Percentiles rank a stretch among this genome's conserved stretches.
phyloP scores from a whole-genome alignment of 805 yeast species.

The Candida sithepensis region DNA sequence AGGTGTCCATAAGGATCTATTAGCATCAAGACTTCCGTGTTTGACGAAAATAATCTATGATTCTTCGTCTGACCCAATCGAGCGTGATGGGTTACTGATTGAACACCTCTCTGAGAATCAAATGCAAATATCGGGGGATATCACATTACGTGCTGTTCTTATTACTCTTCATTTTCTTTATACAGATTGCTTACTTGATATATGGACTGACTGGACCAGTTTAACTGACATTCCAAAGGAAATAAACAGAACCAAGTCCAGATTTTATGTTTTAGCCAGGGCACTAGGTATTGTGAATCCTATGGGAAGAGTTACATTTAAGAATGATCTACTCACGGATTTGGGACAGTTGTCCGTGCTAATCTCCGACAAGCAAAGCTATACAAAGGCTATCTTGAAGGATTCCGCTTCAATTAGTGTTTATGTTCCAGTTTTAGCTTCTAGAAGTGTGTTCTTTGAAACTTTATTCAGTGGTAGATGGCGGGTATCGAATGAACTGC shows the following conservation, averaged over 20 bases:
- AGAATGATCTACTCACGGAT: constrained; percentile 15
- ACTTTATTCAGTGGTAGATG: constrained; percentile 54
- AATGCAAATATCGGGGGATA: constrained; percentile 20
- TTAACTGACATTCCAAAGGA: constrained; percentile 28
- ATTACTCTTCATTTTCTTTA: constrained; percentile 48
- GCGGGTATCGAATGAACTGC: constrained; percentile 28
- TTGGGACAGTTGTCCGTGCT: constrained; percentile 12
- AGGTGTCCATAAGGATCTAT: constrained; percentile 15
- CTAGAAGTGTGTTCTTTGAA: constrained; percentile 63
- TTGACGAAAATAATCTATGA: constrained; percentile 4
- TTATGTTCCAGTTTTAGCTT: constrained; percentile 49
- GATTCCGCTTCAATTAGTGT: constrained; percentile 42
- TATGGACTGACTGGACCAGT: constrained; percentile 41
- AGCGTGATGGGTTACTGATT: constrained; percentile 14
- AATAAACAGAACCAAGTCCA: constrained; percentile 27
- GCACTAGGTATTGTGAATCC: constrained; percentile 25
- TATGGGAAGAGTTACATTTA: constrained; percentile 25
- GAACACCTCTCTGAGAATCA: not conserved
- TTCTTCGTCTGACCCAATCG: not conserved
- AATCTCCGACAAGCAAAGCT: not conserved
- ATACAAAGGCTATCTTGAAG: constrained; percentile 36
- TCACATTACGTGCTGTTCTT: constrained; percentile 27
- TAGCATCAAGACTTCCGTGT: constrained; percentile 9
- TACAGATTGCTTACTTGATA: constrained; percentile 40
- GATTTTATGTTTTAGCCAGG: constrained; percentile 27